phyloP scores from a whole-genome alignment of 495 filamentous ascomycete genomes.

The Tuber indicum region DNA sequence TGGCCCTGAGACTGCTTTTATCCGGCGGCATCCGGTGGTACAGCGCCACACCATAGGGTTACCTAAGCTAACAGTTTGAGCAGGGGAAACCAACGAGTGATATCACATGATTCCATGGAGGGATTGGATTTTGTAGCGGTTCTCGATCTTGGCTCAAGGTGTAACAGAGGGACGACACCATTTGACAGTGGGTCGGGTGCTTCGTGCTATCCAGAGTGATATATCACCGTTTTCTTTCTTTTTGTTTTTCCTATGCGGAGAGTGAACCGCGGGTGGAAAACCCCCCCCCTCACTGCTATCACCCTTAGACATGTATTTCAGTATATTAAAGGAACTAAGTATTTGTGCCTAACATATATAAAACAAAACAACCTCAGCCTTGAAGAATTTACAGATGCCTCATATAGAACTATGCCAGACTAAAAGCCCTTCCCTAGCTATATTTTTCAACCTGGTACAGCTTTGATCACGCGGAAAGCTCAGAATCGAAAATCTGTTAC shows the following conservation, averaged over 20 bases:
- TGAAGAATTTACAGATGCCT: no score
- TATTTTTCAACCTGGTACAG: not conserved
- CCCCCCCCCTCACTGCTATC: no score
- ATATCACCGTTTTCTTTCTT: not conserved
- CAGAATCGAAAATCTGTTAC: constrained; percentile 10
- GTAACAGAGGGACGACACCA: not conserved
- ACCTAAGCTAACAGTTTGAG: not conserved
- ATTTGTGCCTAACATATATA: not conserved
- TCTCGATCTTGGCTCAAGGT: no score
- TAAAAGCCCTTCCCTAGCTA: constrained; percentile 12
- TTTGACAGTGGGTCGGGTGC: not conserved
- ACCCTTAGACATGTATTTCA: no score
- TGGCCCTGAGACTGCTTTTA: not conserved
- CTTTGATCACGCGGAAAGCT: not conserved
- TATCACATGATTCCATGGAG: not conserved
- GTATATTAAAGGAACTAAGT: not conserved
- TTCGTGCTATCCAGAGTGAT: not conserved
- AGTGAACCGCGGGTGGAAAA: no score
- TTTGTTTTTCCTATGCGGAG: no score
- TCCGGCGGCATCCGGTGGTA: not conserved
- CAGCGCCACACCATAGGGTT: not conserved
- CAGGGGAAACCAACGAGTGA: not conserved
- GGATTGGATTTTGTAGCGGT: not conserved
- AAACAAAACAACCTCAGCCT: not conserved
- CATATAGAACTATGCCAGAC: no score